phyloP scores from a whole-genome alignment of 2,329 filamentous ascomycete species.

The Lecanosticta acicola region DNA sequence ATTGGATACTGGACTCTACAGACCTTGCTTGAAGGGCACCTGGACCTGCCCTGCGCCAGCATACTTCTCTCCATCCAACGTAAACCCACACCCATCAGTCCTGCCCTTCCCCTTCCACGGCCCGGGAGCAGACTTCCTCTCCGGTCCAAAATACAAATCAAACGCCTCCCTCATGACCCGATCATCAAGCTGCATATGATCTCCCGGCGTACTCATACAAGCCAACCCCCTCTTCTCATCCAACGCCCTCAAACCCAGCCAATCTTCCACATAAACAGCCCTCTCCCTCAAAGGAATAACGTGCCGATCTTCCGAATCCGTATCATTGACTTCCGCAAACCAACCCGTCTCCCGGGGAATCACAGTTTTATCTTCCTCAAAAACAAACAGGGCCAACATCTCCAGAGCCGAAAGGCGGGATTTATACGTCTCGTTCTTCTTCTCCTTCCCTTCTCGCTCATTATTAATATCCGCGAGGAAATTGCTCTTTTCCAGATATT shows the following conservation, averaged over 20 bases:
- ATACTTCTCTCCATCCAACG: too few species aligned
- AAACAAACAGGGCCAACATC: conserved; percentile 77
- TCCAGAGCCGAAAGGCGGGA: conserved; percentile 63
- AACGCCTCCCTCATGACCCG: conserved; percentile 63
- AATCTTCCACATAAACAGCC: conserved; percentile 79
- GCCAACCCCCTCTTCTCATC: conserved; percentile 73
- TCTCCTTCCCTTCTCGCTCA: conserved; percentile 59
- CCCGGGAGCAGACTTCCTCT: conserved; percentile 11
- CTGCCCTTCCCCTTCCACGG: not conserved
- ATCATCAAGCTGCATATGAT: conserved; percentile 75
- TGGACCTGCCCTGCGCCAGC: not conserved
- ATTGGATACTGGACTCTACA: not conserved
- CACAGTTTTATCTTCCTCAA: conserved; percentile 77
- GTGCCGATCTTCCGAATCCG: conserved; percentile 55
- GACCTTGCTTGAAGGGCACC: not conserved
- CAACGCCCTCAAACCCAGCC: conserved; percentile 76
- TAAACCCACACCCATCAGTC: not conserved
- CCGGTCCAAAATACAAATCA: conserved; percentile 57
- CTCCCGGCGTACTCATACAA: conserved; percentile 67
- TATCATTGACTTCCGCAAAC: conserved; percentile 81
- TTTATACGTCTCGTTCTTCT: conserved; percentile 71
- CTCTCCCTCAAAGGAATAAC: conserved; percentile 64
- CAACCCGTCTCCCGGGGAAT: conserved; percentile 86
- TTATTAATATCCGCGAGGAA: conserved; percentile 97
- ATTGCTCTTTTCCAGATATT: conserved; percentile 74